Evolutionary conservation across 2,329 filamentous ascomycete genomes (phyloP).

Genomic region (Cordyceps cicadae): DNA sequence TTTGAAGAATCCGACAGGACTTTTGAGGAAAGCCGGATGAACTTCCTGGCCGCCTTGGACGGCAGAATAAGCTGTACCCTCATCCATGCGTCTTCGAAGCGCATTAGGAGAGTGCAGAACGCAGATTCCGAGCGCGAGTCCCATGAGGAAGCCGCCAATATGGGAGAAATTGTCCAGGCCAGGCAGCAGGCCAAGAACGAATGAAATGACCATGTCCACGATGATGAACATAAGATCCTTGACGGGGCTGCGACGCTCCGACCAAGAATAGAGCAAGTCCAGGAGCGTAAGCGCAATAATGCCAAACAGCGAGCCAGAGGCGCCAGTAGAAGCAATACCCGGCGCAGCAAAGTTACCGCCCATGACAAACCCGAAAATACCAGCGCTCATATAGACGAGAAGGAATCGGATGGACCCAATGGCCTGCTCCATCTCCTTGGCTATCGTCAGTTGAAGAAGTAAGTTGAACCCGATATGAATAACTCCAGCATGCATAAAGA

Average conservation of each 20-base stretch:
- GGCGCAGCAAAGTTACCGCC: constrained; percentile 87
- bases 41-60: constrained; percentile 46
- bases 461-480: constrained; percentile 96
- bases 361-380: constrained; percentile 92
- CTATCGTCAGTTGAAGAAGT: constrained; percentile 81
- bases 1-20: constrained; percentile 74
- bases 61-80: constrained; percentile 62
- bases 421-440: constrained; percentile 81
- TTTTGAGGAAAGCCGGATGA: constrained; percentile 49
- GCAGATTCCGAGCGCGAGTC: constrained; percentile 75
- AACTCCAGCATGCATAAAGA: constrained; percentile 89
- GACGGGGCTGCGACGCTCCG: constrained; percentile 63
- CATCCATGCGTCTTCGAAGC: constrained; percentile 64
- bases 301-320: constrained; percentile 85
- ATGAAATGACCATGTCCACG: constrained; percentile 79
- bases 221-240: constrained; percentile 83
- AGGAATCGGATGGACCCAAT: constrained; percentile 85
- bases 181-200: constrained; percentile 83
- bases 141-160: constrained; percentile 92
- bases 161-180: constrained; percentile 96
- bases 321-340: constrained; percentile 75
- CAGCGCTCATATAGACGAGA: constrained; percentile 80
- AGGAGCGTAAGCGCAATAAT: constrained; percentile 82
- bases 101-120: constrained; percentile 81
- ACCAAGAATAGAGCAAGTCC: constrained; percentile 90